phyloP scores from a whole-genome alignment of 768 basidiomycete species.

The Mycena crocata region DNA sequence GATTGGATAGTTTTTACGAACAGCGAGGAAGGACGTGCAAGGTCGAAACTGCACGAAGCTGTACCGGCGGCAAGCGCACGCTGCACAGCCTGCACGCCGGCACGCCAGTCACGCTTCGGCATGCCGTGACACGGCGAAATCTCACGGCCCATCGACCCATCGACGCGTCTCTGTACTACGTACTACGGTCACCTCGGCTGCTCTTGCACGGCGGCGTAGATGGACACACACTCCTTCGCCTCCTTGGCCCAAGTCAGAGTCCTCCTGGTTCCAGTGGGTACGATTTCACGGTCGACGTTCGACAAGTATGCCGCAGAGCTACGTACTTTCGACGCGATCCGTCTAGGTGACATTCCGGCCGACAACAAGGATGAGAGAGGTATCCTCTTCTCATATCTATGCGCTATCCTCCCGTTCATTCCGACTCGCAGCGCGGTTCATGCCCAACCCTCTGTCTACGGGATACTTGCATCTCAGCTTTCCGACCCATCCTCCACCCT shows the following conservation, averaged over 20 bases:
- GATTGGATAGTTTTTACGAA: too few relatives aligned
- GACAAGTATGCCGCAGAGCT: conserved; percentile 82
- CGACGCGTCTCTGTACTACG: background rate
- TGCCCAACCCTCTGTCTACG: conserved; percentile 79
- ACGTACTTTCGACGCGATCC: conserved; percentile 75
- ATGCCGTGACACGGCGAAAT: too few relatives aligned
- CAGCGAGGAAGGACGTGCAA: too few relatives aligned
- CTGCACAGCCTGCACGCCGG: too few relatives aligned
- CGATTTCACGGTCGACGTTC: conserved; percentile 75
- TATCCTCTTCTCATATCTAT: conserved; percentile 43
- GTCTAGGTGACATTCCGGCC: conserved; percentile 86
- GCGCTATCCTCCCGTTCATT: conserved; percentile 21
- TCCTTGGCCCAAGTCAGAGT: conserved; percentile 89
- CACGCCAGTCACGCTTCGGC: too few relatives aligned
- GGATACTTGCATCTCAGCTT: conserved; percentile 87
- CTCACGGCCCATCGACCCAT: too few relatives aligned
- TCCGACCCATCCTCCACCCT: conserved; percentile 78
- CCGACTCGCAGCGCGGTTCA: conserved; percentile 74
- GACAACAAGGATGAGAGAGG: conserved; percentile 83
- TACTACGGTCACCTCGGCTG: background rate
- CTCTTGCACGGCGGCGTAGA: conserved; percentile 40
- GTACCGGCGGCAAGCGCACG: too few relatives aligned
- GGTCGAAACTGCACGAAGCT: too few relatives aligned
- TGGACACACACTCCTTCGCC: conserved; percentile 81
- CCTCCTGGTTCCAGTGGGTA: conserved; percentile 87